phyloP scores from a whole-genome alignment of 2,329 filamentous ascomycete genomes.

The Emergomyces orientalis region DNA sequence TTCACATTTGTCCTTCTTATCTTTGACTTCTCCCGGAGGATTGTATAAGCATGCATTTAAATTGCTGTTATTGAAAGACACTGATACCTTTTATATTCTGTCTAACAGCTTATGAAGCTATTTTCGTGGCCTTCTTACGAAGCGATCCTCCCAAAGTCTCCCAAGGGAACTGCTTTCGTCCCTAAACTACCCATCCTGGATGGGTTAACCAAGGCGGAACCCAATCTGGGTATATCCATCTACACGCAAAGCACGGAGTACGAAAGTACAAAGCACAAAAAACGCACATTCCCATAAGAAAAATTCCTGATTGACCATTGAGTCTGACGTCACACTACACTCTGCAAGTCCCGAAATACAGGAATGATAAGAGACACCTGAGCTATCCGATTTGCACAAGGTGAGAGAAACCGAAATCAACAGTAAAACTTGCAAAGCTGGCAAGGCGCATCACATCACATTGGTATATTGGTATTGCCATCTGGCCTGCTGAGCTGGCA shows the following conservation, averaged over 20 bases:
- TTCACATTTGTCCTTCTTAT: too few relatives aligned
- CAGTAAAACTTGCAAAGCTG: too few relatives aligned
- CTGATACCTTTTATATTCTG: too few relatives aligned
- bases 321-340: background rate
- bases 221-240: background rate
- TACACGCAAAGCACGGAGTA: background rate
- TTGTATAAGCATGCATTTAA: too few relatives aligned
- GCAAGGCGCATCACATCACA: background rate
- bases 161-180: too few relatives aligned
- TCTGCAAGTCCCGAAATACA: background rate
- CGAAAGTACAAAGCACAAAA: background rate
- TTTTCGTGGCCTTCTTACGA: too few relatives aligned
- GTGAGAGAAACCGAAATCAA: background rate
- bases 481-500: background rate
- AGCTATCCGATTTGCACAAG: background rate
- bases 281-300: background rate
- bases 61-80: too few relatives aligned
- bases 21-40: too few relatives aligned
- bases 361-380: background rate
- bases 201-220: too few relatives aligned
- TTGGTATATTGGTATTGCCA: background rate
- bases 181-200: too few relatives aligned
- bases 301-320: background rate
- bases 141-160: too few relatives aligned
- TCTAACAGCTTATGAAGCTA: too few relatives aligned